Base-by-base conservation (phyloP, 768 basidiomycete genomes). In the Boletus vinaceobasis region DNA sequence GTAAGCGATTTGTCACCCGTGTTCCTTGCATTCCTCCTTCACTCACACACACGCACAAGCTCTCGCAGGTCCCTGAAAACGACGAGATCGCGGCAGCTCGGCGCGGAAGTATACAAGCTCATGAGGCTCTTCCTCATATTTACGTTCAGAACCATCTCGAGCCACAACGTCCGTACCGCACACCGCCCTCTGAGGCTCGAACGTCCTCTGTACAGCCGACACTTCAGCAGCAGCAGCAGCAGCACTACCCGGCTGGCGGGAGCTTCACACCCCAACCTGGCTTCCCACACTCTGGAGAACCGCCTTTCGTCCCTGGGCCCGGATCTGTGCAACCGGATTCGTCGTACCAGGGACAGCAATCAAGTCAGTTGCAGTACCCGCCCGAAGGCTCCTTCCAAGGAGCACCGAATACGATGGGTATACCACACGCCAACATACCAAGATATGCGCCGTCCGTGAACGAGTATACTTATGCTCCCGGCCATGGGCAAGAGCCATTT, bases 31-130 rank as follows among this genome's bases (percentile, higher is more conserved):
- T 21, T 17, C 37, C 46, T 50, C 14, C 21, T 53, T 58, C 49
- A 60, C 45, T 31, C 15, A 11, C n/a, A 7, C 15, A 8, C 50
- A 10, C n/a, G n/a, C 29, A 6, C 35, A 33, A 60, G 65, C 63
- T 60, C 21, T 53, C 60, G 9, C 67, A 63, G 54, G 61, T 60
- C 5, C 69, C 63, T 2, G 60, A 59, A 46, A 63, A 53, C 8
- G 61, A 57, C 2, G 68, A 70, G 32, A 55, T 70, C 2, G 33
- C 32, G 4, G 29, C 46, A 9, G 60, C 59, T 1, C 67, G 71
- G 14, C 71, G 71, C 4, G 62, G 58, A 11, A 71, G 69, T 17
- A 61, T 71, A 35, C 63, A 64, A 6, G 37, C 51, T 0, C 61
- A 50, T 19, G 63, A 69, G 17, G 35, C 60, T 0, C 44, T 69